Evolutionary conservation across 2,329 filamentous ascomycete genomes (phyloP).

Genomic region (Pseudopithomyces chartarum): DNA sequence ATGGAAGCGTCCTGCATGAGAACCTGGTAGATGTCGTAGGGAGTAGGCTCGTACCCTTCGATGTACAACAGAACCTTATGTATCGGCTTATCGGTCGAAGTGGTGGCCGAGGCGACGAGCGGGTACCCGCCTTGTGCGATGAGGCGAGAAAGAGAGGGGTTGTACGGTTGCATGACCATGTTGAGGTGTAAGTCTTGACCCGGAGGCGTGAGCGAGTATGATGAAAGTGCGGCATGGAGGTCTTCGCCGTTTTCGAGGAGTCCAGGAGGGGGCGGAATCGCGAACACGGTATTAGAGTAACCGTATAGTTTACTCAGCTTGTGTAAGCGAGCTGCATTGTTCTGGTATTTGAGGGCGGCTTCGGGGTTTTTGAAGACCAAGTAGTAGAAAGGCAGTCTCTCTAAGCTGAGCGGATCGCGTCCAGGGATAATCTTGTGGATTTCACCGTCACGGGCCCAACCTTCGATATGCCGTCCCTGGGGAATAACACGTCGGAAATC

Average conservation of each 20-base stretch:
- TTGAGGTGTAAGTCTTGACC: constrained; percentile 27
- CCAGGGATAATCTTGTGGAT: constrained; percentile 69
- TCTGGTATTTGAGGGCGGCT: constrained; percentile 67
- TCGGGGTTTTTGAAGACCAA: constrained; percentile 67
- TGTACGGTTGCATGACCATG: constrained; percentile 42
- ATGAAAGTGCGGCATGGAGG: constrained; percentile 45
- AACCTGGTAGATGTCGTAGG: constrained; percentile 32
- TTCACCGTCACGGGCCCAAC: constrained; percentile 64
- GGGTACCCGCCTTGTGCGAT: constrained; percentile 39
- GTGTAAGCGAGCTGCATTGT: constrained; percentile 59
- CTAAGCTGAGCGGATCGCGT: constrained; percentile 67
- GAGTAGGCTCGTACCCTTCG: constrained; percentile 40
- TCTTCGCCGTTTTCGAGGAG: constrained; percentile 55
- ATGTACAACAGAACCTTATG: constrained; percentile 42
- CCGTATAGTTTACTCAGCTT: constrained; percentile 52
- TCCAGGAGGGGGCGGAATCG: constrained; percentile 50
- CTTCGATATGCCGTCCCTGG: constrained; percentile 67
- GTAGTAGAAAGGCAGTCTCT: constrained; percentile 68
- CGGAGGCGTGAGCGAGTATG: constrained; percentile 54
- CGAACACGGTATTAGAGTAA: constrained; percentile 48
- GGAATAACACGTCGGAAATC: constrained; percentile 74
- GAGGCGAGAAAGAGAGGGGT: constrained; percentile 48
- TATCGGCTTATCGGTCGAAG: constrained; percentile 21
- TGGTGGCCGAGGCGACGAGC: constrained; percentile 30
- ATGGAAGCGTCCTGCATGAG: constrained; percentile 36